Percentiles rank a stretch among this genome's conserved stretches.
Evolutionary conservation across 2,329 filamentous ascomycete genomes (phyloP).

Genomic region (Cladosporium sp.): DNA sequence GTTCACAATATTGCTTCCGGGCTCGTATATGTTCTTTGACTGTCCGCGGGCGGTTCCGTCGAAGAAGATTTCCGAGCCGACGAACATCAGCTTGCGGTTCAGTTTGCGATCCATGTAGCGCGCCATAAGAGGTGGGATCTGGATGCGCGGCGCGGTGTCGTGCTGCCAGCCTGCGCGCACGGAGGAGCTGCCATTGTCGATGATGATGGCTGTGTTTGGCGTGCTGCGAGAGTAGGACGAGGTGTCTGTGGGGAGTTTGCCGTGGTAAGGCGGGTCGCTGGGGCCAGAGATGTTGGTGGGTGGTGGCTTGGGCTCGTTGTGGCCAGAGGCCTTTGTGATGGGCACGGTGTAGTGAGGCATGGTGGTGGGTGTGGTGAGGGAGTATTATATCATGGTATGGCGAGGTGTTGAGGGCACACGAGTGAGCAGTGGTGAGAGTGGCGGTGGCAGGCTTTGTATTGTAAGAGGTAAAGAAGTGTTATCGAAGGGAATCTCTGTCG

Average conservation of each 20-base stretch:
- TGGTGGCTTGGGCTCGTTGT: constrained; percentile 53
- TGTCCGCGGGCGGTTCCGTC: constrained; percentile 92
- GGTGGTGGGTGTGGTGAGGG: background rate
- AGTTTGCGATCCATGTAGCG: constrained; percentile 94
- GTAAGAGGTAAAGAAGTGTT: background rate
- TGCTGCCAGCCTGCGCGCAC: constrained; percentile 97
- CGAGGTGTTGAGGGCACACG: background rate
- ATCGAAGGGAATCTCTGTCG: background rate
- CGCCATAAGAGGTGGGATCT: constrained; percentile 85
- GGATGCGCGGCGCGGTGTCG: constrained; percentile 76
- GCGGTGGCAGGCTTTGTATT: background rate
- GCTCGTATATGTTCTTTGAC: constrained; percentile 86
- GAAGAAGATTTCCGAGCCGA: constrained; percentile 88
- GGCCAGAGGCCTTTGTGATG: constrained; percentile 30
- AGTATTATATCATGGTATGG: constrained; percentile 18
- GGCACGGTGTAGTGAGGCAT: constrained; percentile 41
- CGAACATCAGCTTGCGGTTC: constrained; percentile 87
- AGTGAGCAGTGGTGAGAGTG: background rate
- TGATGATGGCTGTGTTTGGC: constrained; percentile 75
- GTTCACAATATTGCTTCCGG: constrained; percentile 84
- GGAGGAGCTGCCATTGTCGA: constrained; percentile 92
- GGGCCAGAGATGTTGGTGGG: constrained; percentile 54
- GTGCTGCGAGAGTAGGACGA: constrained; percentile 72
- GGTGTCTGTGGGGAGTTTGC: constrained; percentile 57
- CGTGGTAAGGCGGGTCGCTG: constrained; percentile 62